phyloP scores from a whole-genome alignment of 176 grass and related monocot genomes.

The Urochloa ruziziensis region DNA sequence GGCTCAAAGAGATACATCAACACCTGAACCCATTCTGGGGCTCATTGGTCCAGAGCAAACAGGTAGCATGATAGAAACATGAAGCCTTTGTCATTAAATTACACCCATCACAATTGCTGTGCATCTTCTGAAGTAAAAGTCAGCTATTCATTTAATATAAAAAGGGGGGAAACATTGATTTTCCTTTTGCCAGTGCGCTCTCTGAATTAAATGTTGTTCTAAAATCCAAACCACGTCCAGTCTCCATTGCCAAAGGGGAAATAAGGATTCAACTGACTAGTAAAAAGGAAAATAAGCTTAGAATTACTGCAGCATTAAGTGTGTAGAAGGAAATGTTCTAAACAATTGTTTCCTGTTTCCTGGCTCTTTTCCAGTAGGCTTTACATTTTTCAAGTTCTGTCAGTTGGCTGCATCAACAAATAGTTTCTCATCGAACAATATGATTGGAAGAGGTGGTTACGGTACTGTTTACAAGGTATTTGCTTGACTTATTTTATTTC shows the following conservation, averaged over 20 bases:
- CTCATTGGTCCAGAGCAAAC: not conserved
- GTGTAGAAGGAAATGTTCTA: not conserved
- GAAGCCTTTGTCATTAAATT: not conserved
- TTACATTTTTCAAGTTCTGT: not conserved
- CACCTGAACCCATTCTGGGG: not conserved
- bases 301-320: not conserved
- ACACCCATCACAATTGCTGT: not conserved
- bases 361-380: not conserved
- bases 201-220: too few species aligned
- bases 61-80: not conserved
- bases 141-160: too few species aligned
- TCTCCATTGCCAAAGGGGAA: too few species aligned
- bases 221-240: too few species aligned
- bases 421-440: not conserved
- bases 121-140: not conserved
- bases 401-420: not conserved
- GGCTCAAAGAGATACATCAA: not conserved
- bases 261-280: too few species aligned
- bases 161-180: too few species aligned
- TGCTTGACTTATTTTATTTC: not conserved
- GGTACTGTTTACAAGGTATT: constrained; percentile 1
- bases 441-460: not conserved
- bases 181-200: too few species aligned
- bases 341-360: not conserved
- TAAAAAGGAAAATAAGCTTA: not conserved